Conservation (phyloP, 257 asterid genomes). For the Eucommia ulmoides region DNA sequence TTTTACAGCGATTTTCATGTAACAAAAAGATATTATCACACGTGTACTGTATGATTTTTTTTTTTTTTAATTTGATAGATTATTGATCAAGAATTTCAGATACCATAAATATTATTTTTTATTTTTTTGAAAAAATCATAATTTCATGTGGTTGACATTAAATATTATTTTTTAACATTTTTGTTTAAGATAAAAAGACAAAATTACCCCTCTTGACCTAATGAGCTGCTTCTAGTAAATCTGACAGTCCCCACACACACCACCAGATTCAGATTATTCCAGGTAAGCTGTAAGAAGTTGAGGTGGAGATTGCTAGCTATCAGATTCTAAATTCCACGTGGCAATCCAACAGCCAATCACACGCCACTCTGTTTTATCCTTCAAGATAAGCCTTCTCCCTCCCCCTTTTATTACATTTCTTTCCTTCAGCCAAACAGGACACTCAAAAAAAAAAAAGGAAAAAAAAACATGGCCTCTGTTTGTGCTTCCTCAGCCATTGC, state of each 20-base stretch:
- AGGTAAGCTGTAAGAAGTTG: slow-evolving; percentile 25
- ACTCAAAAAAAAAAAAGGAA: slow-evolving; percentile 8
- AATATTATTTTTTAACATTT: too few species aligned
- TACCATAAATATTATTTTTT: too few species aligned
- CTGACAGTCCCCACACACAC: slow-evolving; percentile 12
- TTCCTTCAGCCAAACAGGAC: slow-evolving; percentile 9
- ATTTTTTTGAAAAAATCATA: too few species aligned
- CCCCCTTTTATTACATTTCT: slow-evolving; percentile 16
- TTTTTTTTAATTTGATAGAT: too few species aligned
- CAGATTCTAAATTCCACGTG: slow-evolving; percentile 74
- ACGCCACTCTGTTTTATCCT: slow-evolving; percentile 50
- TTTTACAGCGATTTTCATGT: too few species aligned
- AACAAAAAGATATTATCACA: too few species aligned
- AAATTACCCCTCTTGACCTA: too few species aligned
- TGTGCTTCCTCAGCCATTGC: slow-evolving; percentile 91
- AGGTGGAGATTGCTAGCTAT: slow-evolving; percentile 18
- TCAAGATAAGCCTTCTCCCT: slow-evolving; percentile 34
- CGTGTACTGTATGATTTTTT: too few species aligned
- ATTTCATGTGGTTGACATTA: too few species aligned
- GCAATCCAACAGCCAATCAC: slow-evolving; percentile 69
- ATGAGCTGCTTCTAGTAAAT: too few species aligned
- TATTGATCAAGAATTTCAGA: too few species aligned
- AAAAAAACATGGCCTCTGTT: slow-evolving; percentile 61
- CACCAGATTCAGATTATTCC: slow-evolving; percentile 39
- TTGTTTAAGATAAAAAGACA: too few species aligned